Evolutionary conservation across 495 filamentous ascomycete species (phyloP).

Genomic region (Aspergillus incahuasiensis): DNA sequence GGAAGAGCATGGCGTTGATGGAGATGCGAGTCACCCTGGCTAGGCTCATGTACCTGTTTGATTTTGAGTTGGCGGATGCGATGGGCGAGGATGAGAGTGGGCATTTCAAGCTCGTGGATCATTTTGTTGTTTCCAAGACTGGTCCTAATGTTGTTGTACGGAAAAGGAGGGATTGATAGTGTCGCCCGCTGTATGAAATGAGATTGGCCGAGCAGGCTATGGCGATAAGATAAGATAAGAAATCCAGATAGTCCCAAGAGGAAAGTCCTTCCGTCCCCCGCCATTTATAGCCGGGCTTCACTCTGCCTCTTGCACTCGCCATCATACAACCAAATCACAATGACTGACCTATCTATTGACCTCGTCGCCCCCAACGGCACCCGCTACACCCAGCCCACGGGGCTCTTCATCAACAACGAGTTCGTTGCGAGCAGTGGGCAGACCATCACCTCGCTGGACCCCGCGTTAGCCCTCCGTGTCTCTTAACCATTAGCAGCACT

Average conservation of each 20-base stretch:
- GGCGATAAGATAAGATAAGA: too few relatives aligned
- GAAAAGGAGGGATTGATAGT: conserved; percentile 5
- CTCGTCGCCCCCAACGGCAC: conserved; percentile 85
- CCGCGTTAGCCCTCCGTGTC: conserved; percentile 34
- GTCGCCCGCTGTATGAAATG: background rate
- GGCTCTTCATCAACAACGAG: conserved; percentile 95
- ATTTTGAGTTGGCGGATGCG: conserved; percentile 39
- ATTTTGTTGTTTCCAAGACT: conserved; percentile 44
- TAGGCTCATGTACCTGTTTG: conserved; percentile 44
- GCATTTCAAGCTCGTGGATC: conserved; percentile 43
- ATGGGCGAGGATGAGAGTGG: conserved; percentile 37
- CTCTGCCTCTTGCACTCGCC: too few relatives aligned
- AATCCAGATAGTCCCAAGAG: too few relatives aligned
- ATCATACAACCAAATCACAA: background rate
- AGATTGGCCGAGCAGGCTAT: too few relatives aligned
- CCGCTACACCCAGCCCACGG: conserved; percentile 71
- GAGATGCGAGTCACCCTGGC: conserved; percentile 52
- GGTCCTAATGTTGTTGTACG: conserved; percentile 41
- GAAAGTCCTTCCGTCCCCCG: too few relatives aligned
- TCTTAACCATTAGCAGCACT: conserved; percentile 41
- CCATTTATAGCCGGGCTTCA: too few relatives aligned
- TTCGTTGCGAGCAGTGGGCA: conserved; percentile 70
- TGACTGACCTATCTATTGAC: conserved; percentile 43
- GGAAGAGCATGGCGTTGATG: conserved; percentile 55
- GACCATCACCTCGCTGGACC: conserved; percentile 74